Base-by-base conservation (phyloP, 345 rosid species). In the Xanthoceras sorbifolium region DNA sequence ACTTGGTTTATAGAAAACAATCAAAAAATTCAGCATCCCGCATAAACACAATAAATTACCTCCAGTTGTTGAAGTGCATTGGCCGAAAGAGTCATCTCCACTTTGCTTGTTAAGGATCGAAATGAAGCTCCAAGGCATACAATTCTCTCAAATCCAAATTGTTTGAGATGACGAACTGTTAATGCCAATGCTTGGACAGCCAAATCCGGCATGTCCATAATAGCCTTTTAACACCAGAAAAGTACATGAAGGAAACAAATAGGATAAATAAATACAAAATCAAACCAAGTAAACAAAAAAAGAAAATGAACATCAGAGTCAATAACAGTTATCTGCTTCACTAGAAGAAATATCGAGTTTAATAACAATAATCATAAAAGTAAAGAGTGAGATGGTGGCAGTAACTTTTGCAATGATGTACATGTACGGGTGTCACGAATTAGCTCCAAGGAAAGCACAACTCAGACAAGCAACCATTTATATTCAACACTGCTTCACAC, bases 11-110 rank as follows among this genome's bases (percentile, higher is more conserved):
- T 40, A 26, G 68, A 26, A 64, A 78, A 62, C 18, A 11, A 36
- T 34, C 10, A 5, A 25, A 61, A 77, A 20, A 18, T 46, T 54
- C 48, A 42, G 54, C 48, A 23, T 22, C 28, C 46, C 23, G 44
- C 28, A 26, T 28, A 20, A 38, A 11, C 5, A 25, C n/a, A 46
- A 31, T 57, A 67, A 65, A 78, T 72, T 69, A 95, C 99, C 94
- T 95, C 99, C 85, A 93, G 83, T 67, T 95, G 99, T 80, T 95
- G 96, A 82, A 95, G 85, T 48, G 95, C 86, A 83, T 95, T 93
- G 75, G 92, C 93, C 50, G 97, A 90, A 77, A 95, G 93, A 73
- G 74, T 87, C 98, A 95, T 90, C 82, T 93, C 97, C 82, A 80
- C 77, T 63, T 76, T 87, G 88, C 91, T 86, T 76, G 94, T 86